These are phyloP conservation scores for Psidium guajava DNA, from an alignment of 345 rosid species.

Conservation along the genomic window DNA sequence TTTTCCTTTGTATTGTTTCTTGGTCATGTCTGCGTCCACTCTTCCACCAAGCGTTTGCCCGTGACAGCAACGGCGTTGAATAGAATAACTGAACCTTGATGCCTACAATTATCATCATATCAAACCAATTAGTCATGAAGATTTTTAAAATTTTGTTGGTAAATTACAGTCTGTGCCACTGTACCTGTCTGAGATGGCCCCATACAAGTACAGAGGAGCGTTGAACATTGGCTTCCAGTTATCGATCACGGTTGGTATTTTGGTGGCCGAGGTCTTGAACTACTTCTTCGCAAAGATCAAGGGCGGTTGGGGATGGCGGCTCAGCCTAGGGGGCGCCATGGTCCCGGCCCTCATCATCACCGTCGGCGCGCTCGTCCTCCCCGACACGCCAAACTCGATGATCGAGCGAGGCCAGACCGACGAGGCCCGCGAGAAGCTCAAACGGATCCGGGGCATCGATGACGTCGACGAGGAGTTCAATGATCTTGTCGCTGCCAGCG, in stretches of 20 bases:
- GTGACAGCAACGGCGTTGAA: conserved; percentile 12
- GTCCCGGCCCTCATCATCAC: conserved; percentile 92
- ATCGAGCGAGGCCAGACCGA: conserved; percentile 72
- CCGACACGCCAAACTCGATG: conserved; percentile 94
- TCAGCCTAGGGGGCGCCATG: conserved; percentile 91
- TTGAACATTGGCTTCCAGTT: conserved; percentile 88
- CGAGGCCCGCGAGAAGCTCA: conserved; percentile 46
- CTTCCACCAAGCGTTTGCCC: not conserved
- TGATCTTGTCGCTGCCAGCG: conserved; percentile 70
- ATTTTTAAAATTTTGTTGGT: not conserved
- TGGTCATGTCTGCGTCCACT: not conserved
- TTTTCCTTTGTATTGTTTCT: not conserved
- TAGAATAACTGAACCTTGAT: conserved; percentile 1
- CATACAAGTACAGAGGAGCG: conserved; percentile 88
- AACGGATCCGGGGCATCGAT: conserved; percentile 56
- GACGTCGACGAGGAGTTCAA: conserved; percentile 71
- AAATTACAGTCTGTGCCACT: conserved; percentile 81
- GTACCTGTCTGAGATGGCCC: conserved; percentile 96
- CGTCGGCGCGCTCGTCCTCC: conserved; percentile 66
- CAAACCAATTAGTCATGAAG: not conserved
- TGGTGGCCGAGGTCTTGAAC: conserved; percentile 68
- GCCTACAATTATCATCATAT: too few relatives aligned
- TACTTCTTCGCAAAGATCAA: conserved; percentile 77
- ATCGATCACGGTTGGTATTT: conserved; percentile 83
- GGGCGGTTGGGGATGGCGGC: conserved; percentile 91